Conservation (phyloP, 352 stramenopile genomes). For the Pythium rhizo-oryzae region DNA sequence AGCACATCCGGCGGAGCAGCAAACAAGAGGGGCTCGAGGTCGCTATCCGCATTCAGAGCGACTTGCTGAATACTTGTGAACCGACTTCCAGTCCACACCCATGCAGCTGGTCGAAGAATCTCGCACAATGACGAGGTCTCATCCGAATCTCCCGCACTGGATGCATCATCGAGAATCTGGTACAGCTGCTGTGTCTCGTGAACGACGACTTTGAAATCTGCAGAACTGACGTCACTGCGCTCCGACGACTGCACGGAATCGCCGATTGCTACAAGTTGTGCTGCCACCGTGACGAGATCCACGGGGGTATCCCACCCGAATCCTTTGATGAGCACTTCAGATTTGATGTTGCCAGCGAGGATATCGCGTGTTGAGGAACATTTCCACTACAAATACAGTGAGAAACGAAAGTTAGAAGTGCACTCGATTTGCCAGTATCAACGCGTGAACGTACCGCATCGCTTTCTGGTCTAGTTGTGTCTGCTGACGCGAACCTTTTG, state of each 20-base stretch:
- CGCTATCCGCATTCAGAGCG: conserved; percentile 43
- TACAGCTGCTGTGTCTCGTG: conserved; percentile 65
- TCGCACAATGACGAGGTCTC: conserved; percentile 21
- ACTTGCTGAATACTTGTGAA: conserved; percentile 62
- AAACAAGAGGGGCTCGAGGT: conserved; percentile 66
- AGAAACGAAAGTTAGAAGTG: conserved; percentile 19
- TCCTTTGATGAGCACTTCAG: conserved; percentile 47
- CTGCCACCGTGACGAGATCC: conserved; percentile 24
- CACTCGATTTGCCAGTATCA: conserved; percentile 6
- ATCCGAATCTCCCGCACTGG: conserved; percentile 33
- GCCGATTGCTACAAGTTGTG: conserved; percentile 57
- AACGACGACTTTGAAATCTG: conserved; percentile 26
- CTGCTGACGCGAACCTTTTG: conserved; percentile 39
- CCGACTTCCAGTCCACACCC: conserved; percentile 72
- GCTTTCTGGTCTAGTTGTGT: conserved; percentile 46
- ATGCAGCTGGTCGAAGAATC: conserved; percentile 46
- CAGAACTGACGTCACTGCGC: not conserved
- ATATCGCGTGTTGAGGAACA: conserved; percentile 61
- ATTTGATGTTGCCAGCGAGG: conserved; percentile 55
- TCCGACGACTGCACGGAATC: not conserved
- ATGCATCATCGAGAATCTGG: conserved; percentile 45
- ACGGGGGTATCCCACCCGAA: conserved; percentile 59
- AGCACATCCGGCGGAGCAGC: conserved; percentile 56
- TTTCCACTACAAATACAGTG: conserved; percentile 46
- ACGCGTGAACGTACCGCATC: conserved; percentile 50